phyloP scores from a whole-genome alignment of 1,139 yeast species.

The Petasospora rhodanensis region DNA sequence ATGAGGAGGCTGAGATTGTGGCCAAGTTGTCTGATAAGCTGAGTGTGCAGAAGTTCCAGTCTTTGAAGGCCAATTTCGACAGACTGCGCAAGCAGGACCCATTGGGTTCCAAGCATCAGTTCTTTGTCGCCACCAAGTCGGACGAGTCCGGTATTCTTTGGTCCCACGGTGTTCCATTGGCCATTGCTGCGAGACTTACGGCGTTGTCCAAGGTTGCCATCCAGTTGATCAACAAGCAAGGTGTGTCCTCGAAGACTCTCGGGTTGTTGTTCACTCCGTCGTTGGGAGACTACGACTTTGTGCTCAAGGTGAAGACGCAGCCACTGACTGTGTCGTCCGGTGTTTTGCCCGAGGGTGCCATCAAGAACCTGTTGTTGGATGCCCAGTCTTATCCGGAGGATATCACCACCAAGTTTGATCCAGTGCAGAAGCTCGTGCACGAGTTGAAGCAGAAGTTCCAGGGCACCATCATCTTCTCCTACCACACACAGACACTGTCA shows the following conservation, averaged over 20 bases:
- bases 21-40: conserved; percentile 55
- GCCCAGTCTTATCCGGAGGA: conserved; percentile 29
- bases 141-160: conserved; percentile 83
- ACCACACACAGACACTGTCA: conserved; percentile 47
- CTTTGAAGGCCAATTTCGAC: conserved; percentile 59
- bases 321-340: conserved; percentile 50
- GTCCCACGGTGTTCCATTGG: conserved; percentile 67
- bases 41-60: conserved; percentile 57
- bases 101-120: conserved; percentile 69
- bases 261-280: conserved; percentile 74
- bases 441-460: conserved; percentile 52
- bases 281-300: conserved; percentile 77
- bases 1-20: conserved; percentile 34
- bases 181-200: conserved; percentile 83
- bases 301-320: conserved; percentile 51
- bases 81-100: conserved; percentile 76
- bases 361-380: conserved; percentile 49
- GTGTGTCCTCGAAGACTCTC: conserved; percentile 43
- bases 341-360: conserved; percentile 37
- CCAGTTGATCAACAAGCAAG: conserved; percentile 43
- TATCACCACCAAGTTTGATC: conserved; percentile 44
- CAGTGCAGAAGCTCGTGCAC: conserved; percentile 47
- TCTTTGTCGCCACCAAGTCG: conserved; percentile 75
- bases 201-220: conserved; percentile 79
- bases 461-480: conserved; percentile 56